Conservation (phyloP, 441 rosid genomes). For the Daphne laureola region DNA sequence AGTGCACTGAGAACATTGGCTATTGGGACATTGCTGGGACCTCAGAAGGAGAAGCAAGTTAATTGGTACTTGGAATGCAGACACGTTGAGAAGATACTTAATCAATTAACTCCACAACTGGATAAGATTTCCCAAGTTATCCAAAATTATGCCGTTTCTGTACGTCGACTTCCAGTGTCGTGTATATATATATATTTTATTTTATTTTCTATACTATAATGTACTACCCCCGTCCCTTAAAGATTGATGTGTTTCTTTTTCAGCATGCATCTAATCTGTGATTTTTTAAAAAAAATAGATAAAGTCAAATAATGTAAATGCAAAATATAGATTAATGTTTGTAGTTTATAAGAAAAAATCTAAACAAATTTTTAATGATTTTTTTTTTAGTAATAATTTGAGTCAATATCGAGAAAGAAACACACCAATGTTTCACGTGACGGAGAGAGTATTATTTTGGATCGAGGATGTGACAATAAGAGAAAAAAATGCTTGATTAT, state of each 20-base stretch:
- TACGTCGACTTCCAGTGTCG: conserved; percentile 34
- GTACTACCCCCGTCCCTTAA: no score
- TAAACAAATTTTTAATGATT: no score
- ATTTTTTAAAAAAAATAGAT: no score
- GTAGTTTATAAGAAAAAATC: no score
- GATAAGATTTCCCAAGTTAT: conserved; percentile 84
- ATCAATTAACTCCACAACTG: conserved; percentile 73
- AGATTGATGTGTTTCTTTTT: no score
- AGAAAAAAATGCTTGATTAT: conserved; percentile 13
- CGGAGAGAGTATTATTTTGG: conserved; percentile 1
- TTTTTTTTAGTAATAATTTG: no score
- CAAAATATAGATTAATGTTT: no score
- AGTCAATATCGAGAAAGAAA: no score
- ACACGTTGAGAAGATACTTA: conserved; percentile 69
- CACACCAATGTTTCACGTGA: no score
- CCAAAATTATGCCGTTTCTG: conserved; percentile 87
- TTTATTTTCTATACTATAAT: neutral
- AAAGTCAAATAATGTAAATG: no score
- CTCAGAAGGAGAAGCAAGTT: conserved; percentile 73
- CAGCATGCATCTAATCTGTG: no score
- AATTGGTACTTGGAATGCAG: conserved; percentile 81
- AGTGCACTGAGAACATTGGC: conserved; percentile 87
- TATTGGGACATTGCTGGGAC: conserved; percentile 77
- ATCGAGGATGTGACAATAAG: conserved; percentile 4
- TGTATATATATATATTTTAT: conserved; percentile 1